phyloP scores from a whole-genome alignment of 495 filamentous ascomycete genomes.

The Penicillium roqueforti region DNA sequence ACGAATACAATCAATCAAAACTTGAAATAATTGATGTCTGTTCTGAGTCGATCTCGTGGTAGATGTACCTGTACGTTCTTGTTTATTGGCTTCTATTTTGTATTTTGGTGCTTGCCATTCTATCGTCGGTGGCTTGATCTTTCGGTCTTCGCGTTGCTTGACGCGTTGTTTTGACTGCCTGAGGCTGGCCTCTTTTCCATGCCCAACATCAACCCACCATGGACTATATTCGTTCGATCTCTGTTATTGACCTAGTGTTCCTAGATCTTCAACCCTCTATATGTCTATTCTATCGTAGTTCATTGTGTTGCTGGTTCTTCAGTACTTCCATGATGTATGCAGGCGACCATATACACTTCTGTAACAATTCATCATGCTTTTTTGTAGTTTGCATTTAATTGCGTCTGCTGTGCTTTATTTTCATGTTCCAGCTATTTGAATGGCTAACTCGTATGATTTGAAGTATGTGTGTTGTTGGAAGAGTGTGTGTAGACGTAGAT shows the following conservation, averaged over 20 bases:
- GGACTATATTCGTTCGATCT: background rate
- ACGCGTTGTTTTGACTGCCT: background rate
- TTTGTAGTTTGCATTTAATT: background rate
- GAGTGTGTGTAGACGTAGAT: too few relatives aligned
- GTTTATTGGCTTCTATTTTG: background rate
- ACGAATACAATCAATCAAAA: constrained; percentile 46
- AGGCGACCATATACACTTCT: background rate
- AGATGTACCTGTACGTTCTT: too few relatives aligned
- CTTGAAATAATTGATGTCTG: constrained; percentile 12
- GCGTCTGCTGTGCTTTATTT: background rate
- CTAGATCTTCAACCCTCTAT: background rate
- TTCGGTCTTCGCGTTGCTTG: background rate
- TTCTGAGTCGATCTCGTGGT: too few relatives aligned
- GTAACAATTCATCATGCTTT: background rate
- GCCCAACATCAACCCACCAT: background rate
- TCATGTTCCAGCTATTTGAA: too few relatives aligned
- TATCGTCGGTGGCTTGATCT: background rate
- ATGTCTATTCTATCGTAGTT: background rate
- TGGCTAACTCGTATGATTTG: too few relatives aligned
- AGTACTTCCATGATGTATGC: background rate
- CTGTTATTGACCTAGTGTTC: background rate
- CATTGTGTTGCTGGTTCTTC: background rate
- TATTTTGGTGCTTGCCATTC: background rate
- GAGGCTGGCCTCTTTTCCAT: background rate
- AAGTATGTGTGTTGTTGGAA: background rate